Evolutionary conservation across 495 filamentous ascomycete genomes (phyloP), one percentile per base, ranked within the genome.

Genomic region (Penicillium coprophilum): DNA sequence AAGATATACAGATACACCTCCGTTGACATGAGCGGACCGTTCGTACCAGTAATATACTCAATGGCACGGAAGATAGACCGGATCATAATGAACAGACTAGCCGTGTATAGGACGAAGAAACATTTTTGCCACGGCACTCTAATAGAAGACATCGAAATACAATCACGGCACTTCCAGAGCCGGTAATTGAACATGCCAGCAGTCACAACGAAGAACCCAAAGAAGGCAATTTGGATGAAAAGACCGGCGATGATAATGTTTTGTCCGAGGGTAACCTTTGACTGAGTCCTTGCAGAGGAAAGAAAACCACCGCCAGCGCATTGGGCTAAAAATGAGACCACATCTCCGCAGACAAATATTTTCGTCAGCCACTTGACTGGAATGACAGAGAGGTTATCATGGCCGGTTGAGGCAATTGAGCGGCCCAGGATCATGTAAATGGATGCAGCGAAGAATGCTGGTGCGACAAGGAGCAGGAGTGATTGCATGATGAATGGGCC

Each of bases 61-160:
- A 83, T 61, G 28, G 84, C 70, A n/a, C 87, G 76, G 62, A 86
- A 87, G 13, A 86, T 57, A 15, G 74, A 81, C n/a, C 87, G 77
- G 6, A 87, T 62, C 60, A 89, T 59, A 55, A 89, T 86, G 11
- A 87, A 67, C 0, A 53, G 62, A 44, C 73, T 80, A 5, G 68
- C 70, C 1, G 45, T 53, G 59, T 87, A 88, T 6, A 88, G 69
- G 40, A 77, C 65, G 24, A 66, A 51, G 31, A 85, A 64, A 44
- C 76, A 69, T 31, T 66, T 71, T 55, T 61, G 46, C 84, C 83
- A 88, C 2, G 69, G 65, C 38, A 40, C 38, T 2, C 12, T 40
- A 8, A 19, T 40, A 10, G 38, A 13, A 19, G 15, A 73, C 40
- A 0, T 40, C 13, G 15, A 20, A 40, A 12, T 34, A 5, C 36